These are phyloP conservation scores for Suhomyces tanzawaensis DNA, from an alignment of 805 yeast species.

Conservation along the genomic window DNA sequence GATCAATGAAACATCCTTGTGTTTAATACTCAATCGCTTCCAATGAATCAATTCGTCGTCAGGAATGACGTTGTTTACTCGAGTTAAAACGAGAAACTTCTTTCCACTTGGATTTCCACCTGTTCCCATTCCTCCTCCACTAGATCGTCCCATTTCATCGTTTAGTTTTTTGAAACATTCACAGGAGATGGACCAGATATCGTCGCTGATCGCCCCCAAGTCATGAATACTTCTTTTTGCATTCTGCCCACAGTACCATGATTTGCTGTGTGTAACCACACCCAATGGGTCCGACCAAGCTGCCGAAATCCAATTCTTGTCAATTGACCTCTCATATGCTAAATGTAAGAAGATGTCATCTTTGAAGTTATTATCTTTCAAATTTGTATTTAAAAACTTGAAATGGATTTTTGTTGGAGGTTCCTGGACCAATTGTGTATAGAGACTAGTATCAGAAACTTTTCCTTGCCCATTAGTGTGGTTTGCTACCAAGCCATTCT, in stretches of 20 bases:
- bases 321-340: slow-evolving; percentile 79
- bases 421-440: slow-evolving; percentile 35
- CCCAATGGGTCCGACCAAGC: slow-evolving; percentile 91
- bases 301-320: slow-evolving; percentile 80
- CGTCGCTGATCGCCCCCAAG: slow-evolving; percentile 54
- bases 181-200: slow-evolving; percentile 61
- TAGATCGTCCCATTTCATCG: slow-evolving; percentile 31
- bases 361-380: slow-evolving; percentile 25
- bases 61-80: slow-evolving; percentile 70
- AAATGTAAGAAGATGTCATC: slow-evolving; percentile 81
- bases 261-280: slow-evolving; percentile 52
- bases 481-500: not conserved
- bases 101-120: no score
- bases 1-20: slow-evolving; percentile 55
- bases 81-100: slow-evolving; percentile 62
- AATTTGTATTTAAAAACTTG: slow-evolving; percentile 27
- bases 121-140: slow-evolving; percentile 21
- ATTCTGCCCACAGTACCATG: slow-evolving; percentile 53
- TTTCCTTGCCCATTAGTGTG: not conserved
- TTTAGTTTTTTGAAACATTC: slow-evolving; percentile 38
- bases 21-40: slow-evolving; percentile 66
- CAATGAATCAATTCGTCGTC: slow-evolving; percentile 81
- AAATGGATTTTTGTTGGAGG: slow-evolving; percentile 37
- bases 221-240: slow-evolving; percentile 20
- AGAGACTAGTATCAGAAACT: slow-evolving; percentile 13